Evolutionary conservation across 257 asterid genomes (phyloP), one percentile per base, ranked within the genome.

Genomic region (Gentiana macrophylla): DNA sequence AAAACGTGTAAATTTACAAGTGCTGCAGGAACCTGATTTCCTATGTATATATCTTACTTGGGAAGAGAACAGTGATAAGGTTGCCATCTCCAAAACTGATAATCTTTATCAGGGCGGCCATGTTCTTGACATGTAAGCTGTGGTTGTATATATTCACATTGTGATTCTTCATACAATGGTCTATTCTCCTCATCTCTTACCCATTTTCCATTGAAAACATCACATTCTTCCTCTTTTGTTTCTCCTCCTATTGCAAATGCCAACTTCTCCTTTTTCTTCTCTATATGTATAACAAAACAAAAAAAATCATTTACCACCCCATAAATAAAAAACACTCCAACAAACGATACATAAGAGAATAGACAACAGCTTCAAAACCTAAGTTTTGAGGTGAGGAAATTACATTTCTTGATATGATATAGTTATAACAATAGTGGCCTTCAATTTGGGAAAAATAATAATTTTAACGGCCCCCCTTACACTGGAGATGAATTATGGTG

Each of bases 81-180:
- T 70, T 92, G 86, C 98, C 98, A 92, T 70, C 94, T 74, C 98
- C 97, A 83, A 1, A 75, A 72, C 46, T 74, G 95, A 41, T 92
- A 85, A 32, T 75, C 94, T 55, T 64, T 88, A 4, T 92, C 98
- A 15, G 91, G 94, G 9, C 95, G 91, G 63, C 98, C 94, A 45
- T 76, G 93, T 43, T 78, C 86, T 60, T 72, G 95, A 53, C 98
- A 92, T 32, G 98, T 85, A 60, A 84, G 75, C 80, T 92, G 98
- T 10, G 97, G 98, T 66, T 79, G 97, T 12, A 92, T 85, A 71
- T 88, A 92, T 7, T 95, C 97, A 32, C 98, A 92, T 50, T 92
- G 97, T 35, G 60, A 61, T 49, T 92, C 98, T 65, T 88, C 83
- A 59, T 92, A 92, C 41, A 85, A 9, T 13, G 97, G 97, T 62